Evolutionary conservation across 1,284 basidiomycete genomes (phyloP).

Genomic region (Ceratobasidium sp.): DNA sequence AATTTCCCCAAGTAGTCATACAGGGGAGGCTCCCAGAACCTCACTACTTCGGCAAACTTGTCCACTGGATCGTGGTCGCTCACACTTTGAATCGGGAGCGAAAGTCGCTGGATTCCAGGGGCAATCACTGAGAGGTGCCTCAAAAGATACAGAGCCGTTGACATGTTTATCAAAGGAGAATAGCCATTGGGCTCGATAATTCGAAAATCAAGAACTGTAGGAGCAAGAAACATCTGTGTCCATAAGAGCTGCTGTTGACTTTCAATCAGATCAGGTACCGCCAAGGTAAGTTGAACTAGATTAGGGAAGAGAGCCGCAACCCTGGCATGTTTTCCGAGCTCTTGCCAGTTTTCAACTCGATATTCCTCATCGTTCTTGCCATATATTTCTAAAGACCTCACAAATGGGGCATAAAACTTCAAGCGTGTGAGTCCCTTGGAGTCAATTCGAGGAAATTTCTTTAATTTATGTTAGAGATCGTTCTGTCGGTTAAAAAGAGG

Average conservation of each 20-base stretch:
- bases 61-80: background rate
- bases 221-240: slow-evolving; percentile 7
- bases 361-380: background rate
- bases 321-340: background rate
- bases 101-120: background rate
- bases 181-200: background rate
- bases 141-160: background rate
- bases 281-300: slow-evolving; percentile 8
- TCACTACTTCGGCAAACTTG: background rate
- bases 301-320: slow-evolving; percentile 4
- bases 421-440: slow-evolving; percentile 1
- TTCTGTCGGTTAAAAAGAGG: background rate
- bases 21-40: background rate
- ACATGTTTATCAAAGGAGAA: background rate
- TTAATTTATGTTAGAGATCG: background rate
- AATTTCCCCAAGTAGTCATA: background rate
- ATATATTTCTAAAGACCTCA: slow-evolving; percentile 24
- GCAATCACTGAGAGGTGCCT: background rate
- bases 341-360: slow-evolving; percentile 6
- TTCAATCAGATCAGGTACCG: background rate
- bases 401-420: slow-evolving; percentile 17
- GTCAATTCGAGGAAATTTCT: background rate
- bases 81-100: background rate
- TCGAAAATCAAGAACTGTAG: slow-evolving; percentile 2
- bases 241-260: slow-evolving; percentile 19